These are phyloP conservation scores for Bryum argenteum DNA, from an alignment of 225 moss, liverwort and hornwort genomes.

Conservation along the genomic window DNA sequence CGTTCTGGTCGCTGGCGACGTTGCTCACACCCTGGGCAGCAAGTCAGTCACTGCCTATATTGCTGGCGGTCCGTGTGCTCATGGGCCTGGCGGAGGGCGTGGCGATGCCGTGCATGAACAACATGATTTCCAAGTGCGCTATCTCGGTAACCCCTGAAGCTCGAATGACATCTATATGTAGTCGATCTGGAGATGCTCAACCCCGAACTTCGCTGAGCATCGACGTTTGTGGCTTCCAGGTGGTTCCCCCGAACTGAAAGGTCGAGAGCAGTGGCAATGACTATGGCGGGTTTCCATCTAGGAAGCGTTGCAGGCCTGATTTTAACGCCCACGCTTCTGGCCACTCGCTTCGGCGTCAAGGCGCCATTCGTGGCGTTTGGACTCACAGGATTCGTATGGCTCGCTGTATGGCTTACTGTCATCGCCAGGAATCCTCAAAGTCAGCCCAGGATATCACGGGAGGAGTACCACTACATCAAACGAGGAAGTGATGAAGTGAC, in stretches of 20 bases:
- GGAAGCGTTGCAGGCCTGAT: slow-evolving; percentile 78
- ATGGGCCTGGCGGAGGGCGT: slow-evolving; percentile 88
- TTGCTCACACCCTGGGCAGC: slow-evolving; percentile 80
- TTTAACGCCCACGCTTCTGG: slow-evolving; percentile 58
- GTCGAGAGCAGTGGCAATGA: slow-evolving; percentile 74
- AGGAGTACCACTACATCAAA: slow-evolving; percentile 61
- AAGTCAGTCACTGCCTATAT: slow-evolving; percentile 54
- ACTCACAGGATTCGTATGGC: slow-evolving; percentile 66
- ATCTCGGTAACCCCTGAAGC: slow-evolving; percentile 16
- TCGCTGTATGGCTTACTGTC: slow-evolving; percentile 54
- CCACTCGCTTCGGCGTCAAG: slow-evolving; percentile 53
- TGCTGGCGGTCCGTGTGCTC: slow-evolving; percentile 65
- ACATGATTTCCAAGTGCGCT: slow-evolving; percentile 75
- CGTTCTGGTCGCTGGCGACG: slow-evolving; percentile 81
- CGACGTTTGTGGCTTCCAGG: slow-evolving; percentile 38
- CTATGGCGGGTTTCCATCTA: slow-evolving; percentile 90
- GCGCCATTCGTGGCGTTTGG: slow-evolving; percentile 79
- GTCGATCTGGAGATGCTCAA: neutral
- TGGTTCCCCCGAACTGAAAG: slow-evolving; percentile 84
- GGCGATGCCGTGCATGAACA: slow-evolving; percentile 95
- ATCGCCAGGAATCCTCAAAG: slow-evolving; percentile 55
- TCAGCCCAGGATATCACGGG: slow-evolving; percentile 47
- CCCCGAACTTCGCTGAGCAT: slow-evolving; percentile 9
- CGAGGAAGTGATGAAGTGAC: slow-evolving; percentile 42
- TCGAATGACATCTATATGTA: neutral